Conservation (phyloP, 2,329 filamentous ascomycete species). For the Sordariomycetes sp. region DNA sequence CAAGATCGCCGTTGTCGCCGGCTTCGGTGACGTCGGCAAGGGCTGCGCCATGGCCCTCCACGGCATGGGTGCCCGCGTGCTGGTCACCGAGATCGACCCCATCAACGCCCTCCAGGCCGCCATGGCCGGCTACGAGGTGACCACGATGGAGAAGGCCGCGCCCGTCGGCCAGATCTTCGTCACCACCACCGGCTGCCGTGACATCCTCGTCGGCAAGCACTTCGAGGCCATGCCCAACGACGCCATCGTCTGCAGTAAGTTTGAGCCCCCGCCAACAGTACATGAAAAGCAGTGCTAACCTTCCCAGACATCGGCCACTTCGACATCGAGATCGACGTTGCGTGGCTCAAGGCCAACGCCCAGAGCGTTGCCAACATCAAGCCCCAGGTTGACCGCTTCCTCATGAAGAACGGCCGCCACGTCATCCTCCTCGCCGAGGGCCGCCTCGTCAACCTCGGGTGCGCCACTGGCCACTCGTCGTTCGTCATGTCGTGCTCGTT, state of each 20-base stretch:
- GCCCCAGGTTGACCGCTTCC: conserved; percentile 97
- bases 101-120: conserved; percentile 99
- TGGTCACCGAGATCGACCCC: conserved; percentile 95
- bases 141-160: conserved; percentile 95
- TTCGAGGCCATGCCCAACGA: conserved; percentile 96
- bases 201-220: conserved; percentile 86
- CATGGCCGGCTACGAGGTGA: conserved; percentile 93
- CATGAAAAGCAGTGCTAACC: conserved; percentile 10
- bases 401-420: conserved; percentile 86
- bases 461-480: conserved; percentile 96
- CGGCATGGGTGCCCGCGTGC: conserved; percentile 93
- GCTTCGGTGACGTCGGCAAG: conserved; percentile 99
- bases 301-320: conserved; percentile 88
- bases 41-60: conserved; percentile 92
- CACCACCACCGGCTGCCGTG: conserved; percentile 97
- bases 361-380: conserved; percentile 96
- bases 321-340: conserved; percentile 99
- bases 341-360: conserved; percentile 97
- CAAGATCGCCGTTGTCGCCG: conserved; percentile 95
- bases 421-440: conserved; percentile 98
- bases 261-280: neutral
- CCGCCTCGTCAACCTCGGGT: conserved; percentile 98
- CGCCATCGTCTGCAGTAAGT: conserved; percentile 87
- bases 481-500: conserved; percentile 99
- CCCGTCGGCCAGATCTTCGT: conserved; percentile 91